Percentiles rank a stretch among this genome's conserved stretches.
These are phyloP conservation scores for Coniochaeta pulveracea DNA, from an alignment of 2,329 filamentous ascomycete genomes.

Conservation along the genomic window DNA sequence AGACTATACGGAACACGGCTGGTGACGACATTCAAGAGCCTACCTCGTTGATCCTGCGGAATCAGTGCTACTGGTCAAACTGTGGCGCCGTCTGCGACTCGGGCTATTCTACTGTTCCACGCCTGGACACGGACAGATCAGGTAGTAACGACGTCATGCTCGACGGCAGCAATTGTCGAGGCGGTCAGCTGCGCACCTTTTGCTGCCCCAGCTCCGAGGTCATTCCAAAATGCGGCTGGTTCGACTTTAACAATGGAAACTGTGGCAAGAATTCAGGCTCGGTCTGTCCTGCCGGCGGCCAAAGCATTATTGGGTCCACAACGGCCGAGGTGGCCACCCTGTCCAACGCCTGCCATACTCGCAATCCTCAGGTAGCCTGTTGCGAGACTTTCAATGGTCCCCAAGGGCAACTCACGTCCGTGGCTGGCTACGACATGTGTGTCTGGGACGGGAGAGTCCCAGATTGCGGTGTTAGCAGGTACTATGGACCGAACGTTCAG, in stretches of 20 bases:
- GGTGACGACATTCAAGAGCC: background rate
- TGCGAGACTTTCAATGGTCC: background rate
- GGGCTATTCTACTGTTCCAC: background rate
- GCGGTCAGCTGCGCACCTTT: background rate
- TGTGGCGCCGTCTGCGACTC: background rate
- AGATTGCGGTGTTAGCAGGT: no score
- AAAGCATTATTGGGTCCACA: no score
- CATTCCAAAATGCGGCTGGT: background rate
- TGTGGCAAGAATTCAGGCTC: background rate
- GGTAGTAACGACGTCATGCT: background rate
- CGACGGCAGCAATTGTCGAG: background rate
- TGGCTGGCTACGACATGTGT: background rate
- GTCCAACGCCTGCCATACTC: background rate
- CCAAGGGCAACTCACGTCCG: background rate
- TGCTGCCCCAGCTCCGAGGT: background rate
- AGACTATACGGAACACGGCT: background rate
- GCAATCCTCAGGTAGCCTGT: background rate
- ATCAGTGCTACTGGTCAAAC: slow-evolving; percentile 1
- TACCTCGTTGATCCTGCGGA: background rate
- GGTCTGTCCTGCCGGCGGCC: background rate
- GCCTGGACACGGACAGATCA: background rate
- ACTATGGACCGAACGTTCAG: no score
- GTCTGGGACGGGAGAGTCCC: background rate
- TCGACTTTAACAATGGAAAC: slow-evolving; percentile 1
- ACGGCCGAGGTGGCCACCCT: no score